Base-by-base conservation (phyloP, 495 filamentous ascomycete species). In the Aspergillus indologenus region DNA sequence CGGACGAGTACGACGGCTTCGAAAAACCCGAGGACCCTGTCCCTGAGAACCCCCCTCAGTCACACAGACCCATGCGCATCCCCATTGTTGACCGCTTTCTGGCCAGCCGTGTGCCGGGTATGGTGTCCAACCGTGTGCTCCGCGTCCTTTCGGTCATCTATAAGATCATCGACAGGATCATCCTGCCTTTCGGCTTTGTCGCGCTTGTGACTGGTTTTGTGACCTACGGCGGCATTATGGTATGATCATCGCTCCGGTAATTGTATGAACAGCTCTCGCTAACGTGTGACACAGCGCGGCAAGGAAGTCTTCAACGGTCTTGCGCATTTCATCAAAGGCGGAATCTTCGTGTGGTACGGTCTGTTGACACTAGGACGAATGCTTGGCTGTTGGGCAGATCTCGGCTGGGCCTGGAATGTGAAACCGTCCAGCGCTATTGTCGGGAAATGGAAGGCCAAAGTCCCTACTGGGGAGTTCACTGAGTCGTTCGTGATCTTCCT, bases 321-420 rank as follows among this genome's bases (percentile, higher is more conserved):
- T 40, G 93, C 94, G 31, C 94, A 98, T 71, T 95, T 90, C 72
- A 89, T 97, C 70, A 98, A 98, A 68, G 94, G 93, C 54, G 90
- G 91, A n/a, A 90, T 98, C 57, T 98, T 98, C 75, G 90, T 97
- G 73, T 91, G 91, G 88, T 91, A 96, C 59, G 94, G 94, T 18
- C 68, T 96, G 14, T 72, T 98, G 24, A 94, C 91, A 0, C 82
- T 98, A 19, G 91, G 91, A 17, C 90, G 94, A 19, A 96, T 90
- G 86, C 83, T 92, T 63, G 94, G 94, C 18, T 87, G 88, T 74
- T 98, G 94, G 74, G 85, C 89, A 45, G 90, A 96, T 51, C 82
- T 93, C 53, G 94, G 94, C 59, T 98, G 94, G 94, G 89, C 91
- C 0, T 98, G 94, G 94, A 97, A 98, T 64, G 72, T 92, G 54